These are phyloP conservation scores for Capsicum pubescens DNA, from an alignment of 257 asterid genomes.

Conservation along the genomic window DNA sequence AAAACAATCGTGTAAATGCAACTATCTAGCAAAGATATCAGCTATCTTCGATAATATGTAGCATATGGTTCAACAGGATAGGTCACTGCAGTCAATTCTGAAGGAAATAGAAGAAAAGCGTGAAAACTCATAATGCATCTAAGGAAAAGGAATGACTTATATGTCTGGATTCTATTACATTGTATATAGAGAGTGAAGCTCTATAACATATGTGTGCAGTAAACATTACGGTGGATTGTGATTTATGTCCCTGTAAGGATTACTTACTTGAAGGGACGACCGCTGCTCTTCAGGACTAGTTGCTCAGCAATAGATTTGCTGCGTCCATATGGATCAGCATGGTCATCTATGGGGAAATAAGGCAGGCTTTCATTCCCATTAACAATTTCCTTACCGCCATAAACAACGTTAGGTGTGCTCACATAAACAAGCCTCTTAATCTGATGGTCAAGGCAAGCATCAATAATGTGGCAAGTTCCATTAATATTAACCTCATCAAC, in stretches of 20 bases:
- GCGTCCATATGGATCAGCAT: slow-evolving; percentile 85
- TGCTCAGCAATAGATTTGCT: slow-evolving; percentile 95
- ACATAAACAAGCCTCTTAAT: slow-evolving; percentile 80
- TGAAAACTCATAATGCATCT: not conserved
- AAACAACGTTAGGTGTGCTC: slow-evolving; percentile 86
- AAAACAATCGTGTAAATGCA: slow-evolving; percentile 9
- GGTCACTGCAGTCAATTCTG: slow-evolving; percentile 2
- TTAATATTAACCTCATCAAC: slow-evolving; percentile 80
- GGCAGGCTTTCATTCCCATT: slow-evolving; percentile 89
- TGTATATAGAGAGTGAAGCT: not conserved
- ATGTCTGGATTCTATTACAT: not conserved
- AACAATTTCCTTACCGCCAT: slow-evolving; percentile 80
- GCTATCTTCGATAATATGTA: not conserved
- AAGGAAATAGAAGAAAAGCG: not conserved
- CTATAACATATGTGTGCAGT: not conserved
- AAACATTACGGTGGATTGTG: not conserved
- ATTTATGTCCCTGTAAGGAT: not conserved
- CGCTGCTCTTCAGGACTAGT: slow-evolving; percentile 78
- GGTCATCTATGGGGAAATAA: slow-evolving; percentile 85
- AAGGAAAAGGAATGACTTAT: not conserved
- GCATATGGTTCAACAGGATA: not conserved
- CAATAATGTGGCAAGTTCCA: slow-evolving; percentile 83
- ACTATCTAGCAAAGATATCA: not conserved
- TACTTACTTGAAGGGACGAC: slow-evolving; percentile 76
- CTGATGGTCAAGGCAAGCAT: slow-evolving; percentile 78